These are phyloP conservation scores for Chondrus crispus DNA, from an alignment of 23 red algal species.

Conservation along the genomic window DNA sequence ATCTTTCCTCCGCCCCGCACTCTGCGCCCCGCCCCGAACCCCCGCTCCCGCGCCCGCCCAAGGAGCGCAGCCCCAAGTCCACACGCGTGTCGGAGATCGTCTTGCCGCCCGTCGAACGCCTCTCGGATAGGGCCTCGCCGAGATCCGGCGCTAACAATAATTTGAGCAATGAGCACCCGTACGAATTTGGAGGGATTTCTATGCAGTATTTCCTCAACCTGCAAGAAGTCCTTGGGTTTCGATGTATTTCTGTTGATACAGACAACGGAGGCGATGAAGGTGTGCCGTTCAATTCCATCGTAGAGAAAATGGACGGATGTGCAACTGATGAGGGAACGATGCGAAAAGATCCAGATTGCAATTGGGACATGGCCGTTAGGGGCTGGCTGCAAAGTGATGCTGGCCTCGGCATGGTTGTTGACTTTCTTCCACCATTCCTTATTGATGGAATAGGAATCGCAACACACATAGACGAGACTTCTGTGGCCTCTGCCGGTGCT, in stretches of 20 bases:
- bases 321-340: neutral
- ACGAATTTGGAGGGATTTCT: neutral
- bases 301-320: neutral
- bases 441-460: neutral
- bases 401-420: neutral
- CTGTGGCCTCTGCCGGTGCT: neutral
- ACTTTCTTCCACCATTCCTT: constrained; percentile 30
- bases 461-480: neutral
- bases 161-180: too few species aligned
- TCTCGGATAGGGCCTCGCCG: too few species aligned
- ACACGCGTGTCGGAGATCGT: too few species aligned
- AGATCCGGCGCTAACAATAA: too few species aligned
- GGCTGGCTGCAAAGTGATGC: neutral
- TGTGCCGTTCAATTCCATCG: neutral
- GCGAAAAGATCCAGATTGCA: neutral
- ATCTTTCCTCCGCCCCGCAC: too few species aligned
- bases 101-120: too few species aligned
- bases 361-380: constrained; percentile 35
- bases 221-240: neutral
- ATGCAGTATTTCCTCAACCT: constrained; percentile 5
- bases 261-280: neutral
- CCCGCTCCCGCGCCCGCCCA: too few species aligned
- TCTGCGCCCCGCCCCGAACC: too few species aligned
- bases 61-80: too few species aligned
- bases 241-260: neutral